Base-by-base conservation (phyloP, 139 green algal genomes). In the Gonium pectorale region DNA sequence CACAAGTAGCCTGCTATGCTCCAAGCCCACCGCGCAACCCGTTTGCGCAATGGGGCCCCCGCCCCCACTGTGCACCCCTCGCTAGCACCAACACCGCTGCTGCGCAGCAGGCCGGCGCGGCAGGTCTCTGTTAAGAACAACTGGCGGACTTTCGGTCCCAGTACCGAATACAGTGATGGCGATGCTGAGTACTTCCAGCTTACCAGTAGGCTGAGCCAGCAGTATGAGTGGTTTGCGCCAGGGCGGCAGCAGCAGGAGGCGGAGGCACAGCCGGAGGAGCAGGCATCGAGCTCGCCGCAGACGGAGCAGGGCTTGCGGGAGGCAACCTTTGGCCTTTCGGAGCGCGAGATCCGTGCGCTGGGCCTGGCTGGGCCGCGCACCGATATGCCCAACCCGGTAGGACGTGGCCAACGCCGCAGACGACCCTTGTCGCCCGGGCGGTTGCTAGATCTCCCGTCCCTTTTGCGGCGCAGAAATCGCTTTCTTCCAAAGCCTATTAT, bases 101-200 rank as follows among this genome's bases (percentile, higher is more conserved):
- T n/a, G n/a, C n/a, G n/a, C n/a, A n/a, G 41, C 0, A 27, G 75
- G 41, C 31, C 59, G 31, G 75, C 19, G 19, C 75, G 59, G 33
- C 52, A 56, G 15, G 15, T 54, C 22, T 26, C 33, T 3, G 31
- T 77, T 2, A 63, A 49, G 37, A 85, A 75, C 81, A 91, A 90
- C 33, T 94, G 90, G 90, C 85, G 90, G 56, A 83, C 87, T 3
- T 92, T 90, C 27, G 90, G 90, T 3, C 90, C 90, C 11, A 86
- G 82, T 1, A n/a, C 69, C 5, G 67, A 87, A 7, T 81, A 89
- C 79, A 79, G 43, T 27, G 89, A 92, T 75, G 91, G 91, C 33
- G 91, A 94, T 77, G 91, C 91, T 11, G 91, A 94, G 38, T 94
- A 83, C 67, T 94, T 83, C 51, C 67, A 78, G 22, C 46, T 91